phyloP scores from a whole-genome alignment of 2,329 filamentous ascomycete genomes.

The Monilinia polystroma region DNA sequence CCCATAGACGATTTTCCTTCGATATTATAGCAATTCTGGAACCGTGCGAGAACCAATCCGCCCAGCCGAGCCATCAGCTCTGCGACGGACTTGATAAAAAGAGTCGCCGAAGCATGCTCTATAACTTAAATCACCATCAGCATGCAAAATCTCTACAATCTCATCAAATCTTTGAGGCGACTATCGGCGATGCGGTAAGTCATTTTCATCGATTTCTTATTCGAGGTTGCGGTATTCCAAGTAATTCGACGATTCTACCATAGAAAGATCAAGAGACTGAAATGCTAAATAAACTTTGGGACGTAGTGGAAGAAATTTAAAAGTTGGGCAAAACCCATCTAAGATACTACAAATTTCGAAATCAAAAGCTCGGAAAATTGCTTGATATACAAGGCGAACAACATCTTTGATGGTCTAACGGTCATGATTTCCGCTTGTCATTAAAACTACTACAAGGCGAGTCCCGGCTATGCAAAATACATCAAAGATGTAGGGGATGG shows the following conservation, averaged over 20 bases:
- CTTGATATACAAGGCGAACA: too few species aligned
- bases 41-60: not conserved
- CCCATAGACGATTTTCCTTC: too few species aligned
- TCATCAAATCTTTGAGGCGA: not conserved
- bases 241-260: not conserved
- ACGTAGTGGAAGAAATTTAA: too few species aligned
- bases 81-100: not conserved
- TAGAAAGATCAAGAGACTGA: too few species aligned
- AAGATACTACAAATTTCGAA: too few species aligned
- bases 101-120: not conserved
- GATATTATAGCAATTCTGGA: too few species aligned
- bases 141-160: not conserved
- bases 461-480: not conserved
- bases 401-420: slow-evolving; percentile 41
- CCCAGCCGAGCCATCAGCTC: not conserved
- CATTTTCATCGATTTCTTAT: not conserved
- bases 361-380: too few species aligned
- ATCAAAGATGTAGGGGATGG: not conserved
- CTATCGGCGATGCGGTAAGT: not conserved
- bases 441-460: too few species aligned
- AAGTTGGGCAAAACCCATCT: too few species aligned
- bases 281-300: too few species aligned
- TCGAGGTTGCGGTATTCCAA: not conserved
- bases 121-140: not conserved
- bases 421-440: slow-evolving; percentile 43